These are phyloP conservation scores for Dictyophora rubrovolvata DNA, from an alignment of 768 basidiomycete species.

Conservation along the genomic window DNA sequence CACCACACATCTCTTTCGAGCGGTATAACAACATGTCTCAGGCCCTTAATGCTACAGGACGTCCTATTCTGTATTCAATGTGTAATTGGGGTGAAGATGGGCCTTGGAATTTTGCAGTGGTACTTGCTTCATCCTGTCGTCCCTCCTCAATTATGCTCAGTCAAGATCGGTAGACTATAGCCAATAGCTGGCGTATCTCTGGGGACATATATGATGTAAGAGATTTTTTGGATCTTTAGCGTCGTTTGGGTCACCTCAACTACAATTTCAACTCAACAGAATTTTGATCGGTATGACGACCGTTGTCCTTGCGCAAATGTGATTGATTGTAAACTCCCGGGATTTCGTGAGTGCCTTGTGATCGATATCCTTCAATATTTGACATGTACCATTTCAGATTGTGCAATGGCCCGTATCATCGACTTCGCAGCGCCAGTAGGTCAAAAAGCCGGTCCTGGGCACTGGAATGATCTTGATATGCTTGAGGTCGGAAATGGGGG, in stretches of 20 bases:
- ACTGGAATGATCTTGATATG: slow-evolving; percentile 32
- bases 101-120: slow-evolving; percentile 22
- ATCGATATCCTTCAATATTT: not conserved
- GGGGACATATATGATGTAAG: slow-evolving; percentile 16
- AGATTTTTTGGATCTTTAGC: not conserved
- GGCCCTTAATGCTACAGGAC: slow-evolving; percentile 28
- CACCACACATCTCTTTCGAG: slow-evolving; percentile 25
- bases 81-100: slow-evolving; percentile 33
- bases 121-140: not conserved
- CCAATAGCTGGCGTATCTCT: slow-evolving; percentile 16
- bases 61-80: slow-evolving; percentile 30
- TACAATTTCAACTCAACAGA: slow-evolving; percentile 12
- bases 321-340: slow-evolving; percentile 28
- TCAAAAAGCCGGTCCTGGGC: slow-evolving; percentile 25
- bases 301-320: slow-evolving; percentile 27
- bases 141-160: not conserved
- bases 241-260: not conserved
- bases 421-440: slow-evolving; percentile 28
- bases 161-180: slow-evolving; percentile 15
- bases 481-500: slow-evolving; percentile 26
- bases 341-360: slow-evolving; percentile 22
- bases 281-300: slow-evolving; percentile 25
- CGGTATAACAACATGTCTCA: slow-evolving; percentile 28
- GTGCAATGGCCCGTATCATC: slow-evolving; percentile 22
- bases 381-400: not conserved